A percentile compares a stretch with the other conserved stretches of the same genome.
These are phyloP conservation scores for Ajuga chamaepitys DNA, from an alignment of 257 asterid genomes.

Conservation along the genomic window DNA sequence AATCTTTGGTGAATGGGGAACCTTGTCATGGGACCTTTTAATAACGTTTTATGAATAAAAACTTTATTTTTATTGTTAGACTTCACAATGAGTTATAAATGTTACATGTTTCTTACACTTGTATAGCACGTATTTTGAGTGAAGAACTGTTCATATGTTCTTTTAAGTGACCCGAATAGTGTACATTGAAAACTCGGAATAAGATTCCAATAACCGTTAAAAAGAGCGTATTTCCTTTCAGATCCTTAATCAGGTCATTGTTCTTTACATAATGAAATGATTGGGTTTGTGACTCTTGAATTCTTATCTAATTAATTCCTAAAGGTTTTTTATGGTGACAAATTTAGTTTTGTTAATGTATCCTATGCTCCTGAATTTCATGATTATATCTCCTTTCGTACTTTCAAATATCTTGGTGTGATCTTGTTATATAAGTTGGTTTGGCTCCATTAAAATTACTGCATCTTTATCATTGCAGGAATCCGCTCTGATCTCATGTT, in stretches of 20 bases:
- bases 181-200: background rate
- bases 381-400: background rate
- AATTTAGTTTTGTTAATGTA: background rate
- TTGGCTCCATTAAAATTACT: background rate
- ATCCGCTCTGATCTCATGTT: conserved; percentile 6
- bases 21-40: background rate
- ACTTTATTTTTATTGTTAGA: background rate
- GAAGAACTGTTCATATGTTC: background rate
- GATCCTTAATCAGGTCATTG: background rate
- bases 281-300: background rate
- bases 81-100: background rate
- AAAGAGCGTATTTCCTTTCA: background rate
- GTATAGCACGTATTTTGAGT: too few species aligned
- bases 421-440: background rate
- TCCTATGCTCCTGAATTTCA: background rate
- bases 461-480: background rate
- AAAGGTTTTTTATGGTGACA: background rate
- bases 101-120: background rate
- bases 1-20: background rate
- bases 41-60: background rate
- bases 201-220: background rate
- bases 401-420: background rate
- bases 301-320: background rate
- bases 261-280: background rate
- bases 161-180: background rate